Percentiles rank a stretch among this genome's conserved stretches.
phyloP scores from a whole-genome alignment of 1,139 yeast genomes.

The Pichia sp. region DNA sequence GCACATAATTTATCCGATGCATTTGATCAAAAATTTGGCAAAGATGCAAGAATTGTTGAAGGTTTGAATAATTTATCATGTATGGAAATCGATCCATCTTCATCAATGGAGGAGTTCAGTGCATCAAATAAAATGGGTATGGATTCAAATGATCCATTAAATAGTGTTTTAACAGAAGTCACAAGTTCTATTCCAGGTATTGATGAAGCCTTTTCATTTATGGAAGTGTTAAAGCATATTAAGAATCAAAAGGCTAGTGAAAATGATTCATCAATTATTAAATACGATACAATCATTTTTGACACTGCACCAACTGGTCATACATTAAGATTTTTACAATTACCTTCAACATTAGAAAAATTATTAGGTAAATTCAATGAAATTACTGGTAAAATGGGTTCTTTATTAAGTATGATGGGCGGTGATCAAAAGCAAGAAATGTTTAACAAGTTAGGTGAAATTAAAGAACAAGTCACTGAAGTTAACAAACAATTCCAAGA shows the following conservation, averaged over 20 bases:
- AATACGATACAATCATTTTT: conserved; percentile 82
- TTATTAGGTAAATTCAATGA: conserved; percentile 81
- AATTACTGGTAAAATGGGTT: conserved; percentile 81
- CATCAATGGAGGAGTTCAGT: conserved; percentile 83
- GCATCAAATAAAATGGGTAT: conserved; percentile 37
- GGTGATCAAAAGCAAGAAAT: conserved; percentile 67
- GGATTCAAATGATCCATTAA: conserved; percentile 56
- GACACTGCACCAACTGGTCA: conserved; percentile 99
- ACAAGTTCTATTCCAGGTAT: conserved; percentile 96
- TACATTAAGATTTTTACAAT: conserved; percentile 85
- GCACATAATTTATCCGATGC: conserved; percentile 97
- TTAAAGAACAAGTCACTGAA: conserved; percentile 75
- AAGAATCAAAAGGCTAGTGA: conserved; percentile 55
- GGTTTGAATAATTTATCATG: conserved; percentile 85
- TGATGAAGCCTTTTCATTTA: conserved; percentile 94
- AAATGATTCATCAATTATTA: conserved; percentile 35
- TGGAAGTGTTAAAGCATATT: conserved; percentile 95
- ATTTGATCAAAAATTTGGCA: conserved; percentile 94
- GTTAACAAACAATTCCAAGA: conserved; percentile 92
- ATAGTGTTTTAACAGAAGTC: conserved; percentile 78
- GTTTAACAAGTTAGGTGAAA: conserved; percentile 72
- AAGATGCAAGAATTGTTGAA: conserved; percentile 89
- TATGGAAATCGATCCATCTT: conserved; percentile 97
- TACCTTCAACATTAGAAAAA: conserved; percentile 87
- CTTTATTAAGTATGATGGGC: conserved; percentile 74